Percentiles rank a stretch among this genome's conserved stretches.
phyloP scores from a whole-genome alignment of 805 yeast species.

The Pichia rugopelliculosa region DNA sequence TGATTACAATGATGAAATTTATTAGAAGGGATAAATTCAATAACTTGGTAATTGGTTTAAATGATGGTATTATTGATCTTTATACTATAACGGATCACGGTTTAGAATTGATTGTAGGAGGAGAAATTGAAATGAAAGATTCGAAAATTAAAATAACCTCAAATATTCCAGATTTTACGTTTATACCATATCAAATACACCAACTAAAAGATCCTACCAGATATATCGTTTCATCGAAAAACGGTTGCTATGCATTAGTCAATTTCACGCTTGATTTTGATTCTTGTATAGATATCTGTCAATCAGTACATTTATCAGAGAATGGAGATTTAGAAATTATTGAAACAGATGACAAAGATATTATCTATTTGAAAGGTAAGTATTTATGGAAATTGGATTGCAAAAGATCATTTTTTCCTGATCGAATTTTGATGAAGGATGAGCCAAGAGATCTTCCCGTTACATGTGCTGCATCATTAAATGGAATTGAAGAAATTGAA shows the following conservation, averaged over 20 bases:
- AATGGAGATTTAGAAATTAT: conserved; percentile 17
- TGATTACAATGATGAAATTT: background rate
- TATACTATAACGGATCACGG: background rate
- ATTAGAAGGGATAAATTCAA: background rate
- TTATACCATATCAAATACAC: conserved; percentile 3
- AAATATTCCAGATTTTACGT: background rate
- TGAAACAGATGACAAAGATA: background rate
- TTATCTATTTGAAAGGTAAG: conserved; percentile 17
- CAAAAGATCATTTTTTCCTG: conserved; percentile 19
- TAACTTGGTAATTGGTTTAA: background rate
- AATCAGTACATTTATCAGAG: conserved; percentile 12
- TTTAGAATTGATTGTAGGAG: background rate
- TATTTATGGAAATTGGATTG: conserved; percentile 25
- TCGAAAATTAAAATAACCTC: background rate
- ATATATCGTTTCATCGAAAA: conserved; percentile 18
- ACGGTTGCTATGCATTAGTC: conserved; percentile 15
- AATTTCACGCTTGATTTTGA: background rate
- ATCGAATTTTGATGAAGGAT: conserved; percentile 18
- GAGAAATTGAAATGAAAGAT: background rate
- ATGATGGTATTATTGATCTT: background rate
- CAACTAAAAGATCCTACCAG: background rate
- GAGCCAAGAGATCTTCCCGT: conserved; percentile 7
- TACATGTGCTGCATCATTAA: background rate
- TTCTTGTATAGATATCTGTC: background rate
- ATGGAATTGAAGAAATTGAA: background rate